phyloP scores from a whole-genome alignment of 306 rosid genomes.

The Vigna unguiculata region DNA sequence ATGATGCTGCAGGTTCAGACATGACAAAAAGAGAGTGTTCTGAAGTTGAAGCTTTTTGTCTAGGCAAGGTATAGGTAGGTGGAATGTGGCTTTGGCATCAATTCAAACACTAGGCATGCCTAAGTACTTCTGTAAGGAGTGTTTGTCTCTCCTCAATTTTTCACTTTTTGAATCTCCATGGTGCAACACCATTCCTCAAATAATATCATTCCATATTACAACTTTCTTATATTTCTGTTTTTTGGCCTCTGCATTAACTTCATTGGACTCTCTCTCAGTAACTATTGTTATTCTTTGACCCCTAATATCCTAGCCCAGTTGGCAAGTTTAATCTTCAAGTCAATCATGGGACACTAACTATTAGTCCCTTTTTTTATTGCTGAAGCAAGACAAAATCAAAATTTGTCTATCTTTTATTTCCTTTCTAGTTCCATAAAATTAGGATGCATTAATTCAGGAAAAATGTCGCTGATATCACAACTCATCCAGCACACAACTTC shows the following conservation, averaged over 20 bases:
- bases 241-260: constrained; percentile 34
- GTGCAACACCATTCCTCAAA: constrained; percentile 35
- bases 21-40: constrained; percentile 35
- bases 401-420: not conserved
- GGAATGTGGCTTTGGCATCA: constrained; percentile 37
- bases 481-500: constrained; percentile 43
- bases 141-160: constrained; percentile 38
- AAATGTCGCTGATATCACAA: constrained; percentile 30
- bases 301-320: constrained; percentile 41
- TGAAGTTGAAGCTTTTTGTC: constrained; percentile 39
- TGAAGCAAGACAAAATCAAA: constrained; percentile 30
- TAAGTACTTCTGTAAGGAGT: constrained; percentile 18
- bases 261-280: constrained; percentile 38
- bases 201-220: constrained; percentile 35
- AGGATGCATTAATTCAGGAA: constrained; percentile 32
- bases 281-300: constrained; percentile 42
- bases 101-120: constrained; percentile 38
- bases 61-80: constrained; percentile 33
- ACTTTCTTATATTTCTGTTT: constrained; percentile 35
- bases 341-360: constrained; percentile 45
- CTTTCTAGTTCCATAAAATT: constrained; percentile 36
- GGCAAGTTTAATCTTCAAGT: constrained; percentile 42
- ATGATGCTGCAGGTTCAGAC: constrained; percentile 32
- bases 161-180: constrained; percentile 43
- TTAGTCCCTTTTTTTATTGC: constrained; percentile 19